Conservation (phyloP, 2,329 filamentous ascomycete species). For the Talaromyces marneffei region DNA sequence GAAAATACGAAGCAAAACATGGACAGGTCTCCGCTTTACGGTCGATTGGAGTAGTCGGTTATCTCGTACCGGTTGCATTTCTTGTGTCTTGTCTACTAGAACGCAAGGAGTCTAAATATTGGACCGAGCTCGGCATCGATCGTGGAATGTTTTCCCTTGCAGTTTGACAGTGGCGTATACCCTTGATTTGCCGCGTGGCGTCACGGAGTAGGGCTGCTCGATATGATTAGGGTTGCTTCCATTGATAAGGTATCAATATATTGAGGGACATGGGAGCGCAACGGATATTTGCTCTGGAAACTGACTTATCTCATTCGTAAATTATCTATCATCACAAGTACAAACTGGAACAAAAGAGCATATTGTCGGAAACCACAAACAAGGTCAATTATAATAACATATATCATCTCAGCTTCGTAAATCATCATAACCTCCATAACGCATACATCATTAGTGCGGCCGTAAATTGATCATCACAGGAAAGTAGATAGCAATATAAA, state of each 20-base stretch:
- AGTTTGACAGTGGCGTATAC: too few species aligned
- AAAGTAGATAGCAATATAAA: background rate
- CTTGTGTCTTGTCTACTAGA: too few species aligned
- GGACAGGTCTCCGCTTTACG: too few species aligned
- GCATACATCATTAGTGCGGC: conserved; percentile 2
- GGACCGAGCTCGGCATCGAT: too few species aligned
- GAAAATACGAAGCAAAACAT: too few species aligned
- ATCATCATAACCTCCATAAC: conserved; percentile 5
- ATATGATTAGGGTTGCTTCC: background rate
- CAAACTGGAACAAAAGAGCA: background rate
- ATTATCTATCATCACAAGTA: background rate
- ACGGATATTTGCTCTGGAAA: background rate
- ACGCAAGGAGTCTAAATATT: too few species aligned
- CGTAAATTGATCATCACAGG: background rate
- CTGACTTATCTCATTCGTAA: background rate
- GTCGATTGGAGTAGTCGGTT: too few species aligned
- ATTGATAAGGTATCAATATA: too few species aligned
- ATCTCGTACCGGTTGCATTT: too few species aligned
- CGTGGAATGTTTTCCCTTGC: too few species aligned
- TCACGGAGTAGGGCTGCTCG: background rate
- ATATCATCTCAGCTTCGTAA: background rate
- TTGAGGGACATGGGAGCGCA: background rate
- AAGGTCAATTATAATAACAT: background rate
- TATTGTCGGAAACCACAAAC: background rate
- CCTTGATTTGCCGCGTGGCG: background rate